phyloP scores from a whole-genome alignment of 2,329 filamentous ascomycete species.

The Claviceps arundinis region DNA sequence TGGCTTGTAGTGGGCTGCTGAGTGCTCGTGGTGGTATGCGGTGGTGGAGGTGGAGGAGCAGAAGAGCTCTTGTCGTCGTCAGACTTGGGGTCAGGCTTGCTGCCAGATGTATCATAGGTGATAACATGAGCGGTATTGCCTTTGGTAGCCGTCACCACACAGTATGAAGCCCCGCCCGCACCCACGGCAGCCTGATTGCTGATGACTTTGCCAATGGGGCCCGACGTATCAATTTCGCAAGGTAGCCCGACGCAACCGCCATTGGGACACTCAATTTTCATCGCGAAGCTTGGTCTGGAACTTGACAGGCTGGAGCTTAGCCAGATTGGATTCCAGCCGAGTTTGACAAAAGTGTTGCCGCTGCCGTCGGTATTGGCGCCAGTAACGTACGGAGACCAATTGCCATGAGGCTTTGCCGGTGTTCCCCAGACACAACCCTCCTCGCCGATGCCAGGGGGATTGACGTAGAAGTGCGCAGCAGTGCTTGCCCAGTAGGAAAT shows the following conservation, averaged over 20 bases:
- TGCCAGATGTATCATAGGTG: constrained; percentile 37
- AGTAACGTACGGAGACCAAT: constrained; percentile 67
- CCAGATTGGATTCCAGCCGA: constrained; percentile 69
- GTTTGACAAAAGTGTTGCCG: constrained; percentile 60
- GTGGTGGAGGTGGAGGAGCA: constrained; percentile 3
- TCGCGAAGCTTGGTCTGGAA: constrained; percentile 49
- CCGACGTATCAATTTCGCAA: constrained; percentile 54
- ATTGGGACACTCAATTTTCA: constrained; percentile 56
- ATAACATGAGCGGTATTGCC: constrained; percentile 56
- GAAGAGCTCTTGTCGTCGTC: constrained; percentile 4
- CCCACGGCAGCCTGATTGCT: constrained; percentile 42
- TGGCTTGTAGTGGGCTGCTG: background rate
- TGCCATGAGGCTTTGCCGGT: constrained; percentile 48
- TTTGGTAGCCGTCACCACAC: constrained; percentile 60
- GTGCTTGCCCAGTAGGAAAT: constrained; percentile 58
- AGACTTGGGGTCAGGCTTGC: constrained; percentile 14
- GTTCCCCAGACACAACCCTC: constrained; percentile 63
- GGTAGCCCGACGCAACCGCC: constrained; percentile 59
- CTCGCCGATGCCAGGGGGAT: constrained; percentile 52
- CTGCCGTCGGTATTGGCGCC: constrained; percentile 55
- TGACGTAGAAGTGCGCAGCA: constrained; percentile 69
- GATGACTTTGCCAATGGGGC: constrained; percentile 40
- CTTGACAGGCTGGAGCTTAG: constrained; percentile 39
- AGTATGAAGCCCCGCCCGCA: constrained; percentile 57
- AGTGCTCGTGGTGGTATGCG: background rate